These are phyloP conservation scores for Pyracantha coccinea DNA, from an alignment of 331 rosid species.

Conservation along the genomic window DNA sequence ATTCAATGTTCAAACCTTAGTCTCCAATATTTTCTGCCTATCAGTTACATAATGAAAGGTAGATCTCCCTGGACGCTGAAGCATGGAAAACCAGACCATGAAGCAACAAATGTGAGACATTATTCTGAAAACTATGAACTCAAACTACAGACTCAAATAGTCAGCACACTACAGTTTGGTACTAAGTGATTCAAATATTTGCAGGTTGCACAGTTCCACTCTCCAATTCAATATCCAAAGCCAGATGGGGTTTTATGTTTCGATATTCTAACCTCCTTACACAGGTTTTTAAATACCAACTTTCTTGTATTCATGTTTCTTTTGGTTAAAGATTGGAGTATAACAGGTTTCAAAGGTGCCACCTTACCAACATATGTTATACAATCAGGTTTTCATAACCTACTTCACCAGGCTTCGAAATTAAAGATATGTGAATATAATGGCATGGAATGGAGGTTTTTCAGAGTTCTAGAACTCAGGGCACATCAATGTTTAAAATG, in stretches of 20 bases:
- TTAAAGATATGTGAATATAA: not conserved
- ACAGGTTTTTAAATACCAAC: constrained; percentile 49
- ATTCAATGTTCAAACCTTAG: constrained; percentile 6
- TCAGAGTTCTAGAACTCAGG: not conserved
- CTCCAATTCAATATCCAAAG: constrained; percentile 81
- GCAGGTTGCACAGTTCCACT: constrained; percentile 58
- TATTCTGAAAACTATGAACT: constrained; percentile 10
- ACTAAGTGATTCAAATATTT: not conserved
- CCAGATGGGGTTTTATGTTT: constrained; percentile 79
- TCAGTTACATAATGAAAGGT: constrained; percentile 82
- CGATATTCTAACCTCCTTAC: constrained; percentile 83
- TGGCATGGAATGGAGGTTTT: not conserved
- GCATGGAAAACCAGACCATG: constrained; percentile 94
- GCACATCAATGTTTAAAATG: not conserved
- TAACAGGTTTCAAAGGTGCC: not conserved
- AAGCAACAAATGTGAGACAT: constrained; percentile 70
- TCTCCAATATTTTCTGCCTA: constrained; percentile 12
- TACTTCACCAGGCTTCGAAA: not conserved
- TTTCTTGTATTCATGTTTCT: not conserved
- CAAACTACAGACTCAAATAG: not conserved
- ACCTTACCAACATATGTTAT: not conserved
- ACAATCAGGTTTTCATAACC: not conserved
- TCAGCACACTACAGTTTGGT: not conserved
- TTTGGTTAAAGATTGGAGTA: not conserved
- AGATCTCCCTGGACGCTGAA: constrained; percentile 62